Conservation (phyloP, 2,329 filamentous ascomycete species). For the Sporothrix dimorphospora region DNA sequence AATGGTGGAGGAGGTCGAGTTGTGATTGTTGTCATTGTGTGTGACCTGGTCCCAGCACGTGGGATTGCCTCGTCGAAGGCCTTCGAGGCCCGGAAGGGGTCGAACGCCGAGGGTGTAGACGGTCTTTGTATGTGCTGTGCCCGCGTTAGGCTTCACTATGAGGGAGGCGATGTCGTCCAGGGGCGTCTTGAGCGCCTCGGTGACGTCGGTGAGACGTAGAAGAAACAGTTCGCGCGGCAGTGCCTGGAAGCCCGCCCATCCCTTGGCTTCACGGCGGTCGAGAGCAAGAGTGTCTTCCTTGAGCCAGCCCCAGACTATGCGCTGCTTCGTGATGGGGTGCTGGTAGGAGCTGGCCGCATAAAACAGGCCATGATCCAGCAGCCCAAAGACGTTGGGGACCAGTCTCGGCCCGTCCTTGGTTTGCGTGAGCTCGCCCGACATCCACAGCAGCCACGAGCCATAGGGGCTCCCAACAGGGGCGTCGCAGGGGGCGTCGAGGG, state of each 20-base stretch:
- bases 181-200: background rate
- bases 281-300: background rate
- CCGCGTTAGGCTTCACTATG: background rate
- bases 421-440: background rate
- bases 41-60: background rate
- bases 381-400: background rate
- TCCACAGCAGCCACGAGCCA: background rate
- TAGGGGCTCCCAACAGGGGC: background rate
- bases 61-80: background rate
- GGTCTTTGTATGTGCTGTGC: background rate
- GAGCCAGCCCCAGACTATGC: slow-evolving; percentile 4
- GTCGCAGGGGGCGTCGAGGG: background rate
- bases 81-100: background rate
- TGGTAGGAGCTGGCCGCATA: background rate
- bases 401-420: background rate
- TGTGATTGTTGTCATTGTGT: too few relatives aligned
- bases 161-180: background rate
- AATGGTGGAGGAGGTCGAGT: too few relatives aligned
- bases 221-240: slow-evolving; percentile 5
- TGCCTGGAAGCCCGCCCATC: background rate
- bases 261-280: background rate
- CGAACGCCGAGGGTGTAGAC: background rate
- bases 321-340: background rate
- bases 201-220: background rate
- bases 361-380: background rate